A percentile compares a stretch with the other conserved stretches of the same genome.
Evolutionary conservation across 31 red algal genomes (phyloP).

Genomic region (Bonnemaisonia californica): DNA sequence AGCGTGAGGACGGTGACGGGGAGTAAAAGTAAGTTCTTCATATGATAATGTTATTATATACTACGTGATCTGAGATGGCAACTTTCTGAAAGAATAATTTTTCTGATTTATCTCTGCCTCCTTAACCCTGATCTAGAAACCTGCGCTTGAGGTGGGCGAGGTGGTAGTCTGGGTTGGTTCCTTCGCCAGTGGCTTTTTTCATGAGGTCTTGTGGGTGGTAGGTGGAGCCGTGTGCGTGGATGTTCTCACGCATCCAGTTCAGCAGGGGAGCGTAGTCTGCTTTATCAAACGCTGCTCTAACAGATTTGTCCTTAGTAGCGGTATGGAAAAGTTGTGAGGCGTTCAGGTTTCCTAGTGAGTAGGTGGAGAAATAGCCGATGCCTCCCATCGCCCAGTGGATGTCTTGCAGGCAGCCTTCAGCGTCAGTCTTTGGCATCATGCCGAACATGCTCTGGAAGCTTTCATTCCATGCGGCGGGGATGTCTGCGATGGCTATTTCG

Average conservation of each 20-base stretch:
- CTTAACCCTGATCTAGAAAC: too few relatives aligned
- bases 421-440: neutral
- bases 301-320: neutral
- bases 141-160: too few relatives aligned
- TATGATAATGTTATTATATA: too few relatives aligned
- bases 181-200: neutral
- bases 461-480: constrained; percentile 20
- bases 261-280: constrained; percentile 6
- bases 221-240: constrained; percentile 2
- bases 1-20: too few relatives aligned
- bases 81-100: too few relatives aligned
- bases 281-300: neutral
- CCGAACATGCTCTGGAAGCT: constrained; percentile 7
- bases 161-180: neutral
- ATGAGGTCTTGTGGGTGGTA: neutral
- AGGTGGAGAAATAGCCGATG: constrained; percentile 16
- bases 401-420: constrained; percentile 24
- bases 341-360: constrained; percentile 19
- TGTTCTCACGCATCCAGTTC: constrained; percentile 11
- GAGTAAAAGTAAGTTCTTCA: too few relatives aligned
- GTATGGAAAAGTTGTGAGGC: constrained; percentile 25
- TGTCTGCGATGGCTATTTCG: constrained; percentile 11
- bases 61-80: too few relatives aligned
- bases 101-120: too few relatives aligned
- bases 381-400: constrained; percentile 22